These are phyloP conservation scores for Balansia obtecta DNA, from an alignment of 2,329 filamentous ascomycete species.

Conservation along the genomic window DNA sequence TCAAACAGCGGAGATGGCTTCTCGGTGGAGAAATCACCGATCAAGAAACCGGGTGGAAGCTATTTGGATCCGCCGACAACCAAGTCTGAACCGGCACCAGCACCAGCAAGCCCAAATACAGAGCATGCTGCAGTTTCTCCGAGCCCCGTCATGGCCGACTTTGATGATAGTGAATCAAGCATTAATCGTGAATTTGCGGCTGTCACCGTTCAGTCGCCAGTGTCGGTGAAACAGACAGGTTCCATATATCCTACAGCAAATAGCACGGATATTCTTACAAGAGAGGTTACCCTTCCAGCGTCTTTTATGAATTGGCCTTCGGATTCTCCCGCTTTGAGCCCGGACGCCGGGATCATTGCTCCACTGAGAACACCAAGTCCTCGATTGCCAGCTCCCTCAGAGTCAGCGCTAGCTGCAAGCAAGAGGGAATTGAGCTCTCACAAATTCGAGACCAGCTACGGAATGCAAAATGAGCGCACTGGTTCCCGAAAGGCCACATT, in stretches of 20 bases:
- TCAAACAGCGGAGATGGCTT: slow-evolving; percentile 13
- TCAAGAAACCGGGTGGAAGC: neutral
- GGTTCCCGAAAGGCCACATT: slow-evolving; percentile 27
- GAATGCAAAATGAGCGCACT: no score
- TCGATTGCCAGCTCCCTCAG: slow-evolving; percentile 3
- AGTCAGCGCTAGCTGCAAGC: slow-evolving; percentile 22
- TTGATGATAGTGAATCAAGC: neutral
- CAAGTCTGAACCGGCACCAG: neutral
- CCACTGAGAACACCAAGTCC: slow-evolving; percentile 24
- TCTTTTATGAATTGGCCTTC: neutral
- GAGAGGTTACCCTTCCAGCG: neutral
- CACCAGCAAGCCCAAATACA: neutral
- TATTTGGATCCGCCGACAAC: neutral
- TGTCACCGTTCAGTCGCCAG: no score
- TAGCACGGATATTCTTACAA: neutral
- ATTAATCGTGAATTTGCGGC: no score
- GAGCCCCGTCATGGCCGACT: neutral
- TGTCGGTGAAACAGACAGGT: no score
- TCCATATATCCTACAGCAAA: no score
- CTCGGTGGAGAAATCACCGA: neutral
- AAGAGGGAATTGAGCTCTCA: slow-evolving; percentile 17
- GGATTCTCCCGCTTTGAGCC: slow-evolving; percentile 5
- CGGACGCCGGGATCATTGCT: slow-evolving; percentile 13
- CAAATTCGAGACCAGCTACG: slow-evolving; percentile 3
- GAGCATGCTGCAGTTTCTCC: neutral